Evolutionary conservation across 176 grass and related monocot genomes (phyloP).

Genomic region (Cenchrus purpureus): DNA sequence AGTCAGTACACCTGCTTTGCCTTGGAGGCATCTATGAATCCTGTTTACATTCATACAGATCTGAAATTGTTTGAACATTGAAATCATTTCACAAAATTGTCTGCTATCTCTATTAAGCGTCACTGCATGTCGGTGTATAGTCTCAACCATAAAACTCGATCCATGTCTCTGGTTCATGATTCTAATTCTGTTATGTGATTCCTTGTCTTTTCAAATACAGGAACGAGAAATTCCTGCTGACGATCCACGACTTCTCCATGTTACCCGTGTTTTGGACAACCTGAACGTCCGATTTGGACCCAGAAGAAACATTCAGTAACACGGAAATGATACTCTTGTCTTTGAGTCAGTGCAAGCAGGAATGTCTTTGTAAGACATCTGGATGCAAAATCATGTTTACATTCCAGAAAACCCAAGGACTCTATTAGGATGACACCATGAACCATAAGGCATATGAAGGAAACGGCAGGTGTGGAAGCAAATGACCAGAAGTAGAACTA

Average conservation of each 20-base stretch:
- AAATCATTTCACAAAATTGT: conserved; percentile 11
- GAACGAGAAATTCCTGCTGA: conserved; percentile 86
- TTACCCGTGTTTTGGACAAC: conserved; percentile 66
- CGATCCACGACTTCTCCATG: conserved; percentile 74
- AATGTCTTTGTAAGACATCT: conserved; percentile 3
- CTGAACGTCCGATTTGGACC: conserved; percentile 52
- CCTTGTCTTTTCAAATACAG: conserved; percentile 46
- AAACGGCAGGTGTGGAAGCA: background rate
- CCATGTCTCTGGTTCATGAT: background rate
- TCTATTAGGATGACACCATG: conserved; percentile 3
- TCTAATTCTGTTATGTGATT: background rate
- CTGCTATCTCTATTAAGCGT: background rate
- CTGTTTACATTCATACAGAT: background rate
- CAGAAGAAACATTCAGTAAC: conserved; percentile 57
- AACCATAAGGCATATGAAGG: conserved; percentile 2
- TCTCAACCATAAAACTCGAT: background rate
- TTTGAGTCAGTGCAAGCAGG: background rate
- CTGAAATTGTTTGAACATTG: background rate
- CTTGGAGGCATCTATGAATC: conserved; percentile 19
- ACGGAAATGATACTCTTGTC: background rate
- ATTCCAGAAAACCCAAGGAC: background rate
- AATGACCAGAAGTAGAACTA: background rate
- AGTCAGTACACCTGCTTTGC: conserved; percentile 27
- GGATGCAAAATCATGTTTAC: conserved; percentile 8
- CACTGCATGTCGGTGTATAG: background rate